These are phyloP conservation scores for Annulohypoxylon truncatum DNA, from an alignment of 2,329 filamentous ascomycete species.

Conservation along the genomic window DNA sequence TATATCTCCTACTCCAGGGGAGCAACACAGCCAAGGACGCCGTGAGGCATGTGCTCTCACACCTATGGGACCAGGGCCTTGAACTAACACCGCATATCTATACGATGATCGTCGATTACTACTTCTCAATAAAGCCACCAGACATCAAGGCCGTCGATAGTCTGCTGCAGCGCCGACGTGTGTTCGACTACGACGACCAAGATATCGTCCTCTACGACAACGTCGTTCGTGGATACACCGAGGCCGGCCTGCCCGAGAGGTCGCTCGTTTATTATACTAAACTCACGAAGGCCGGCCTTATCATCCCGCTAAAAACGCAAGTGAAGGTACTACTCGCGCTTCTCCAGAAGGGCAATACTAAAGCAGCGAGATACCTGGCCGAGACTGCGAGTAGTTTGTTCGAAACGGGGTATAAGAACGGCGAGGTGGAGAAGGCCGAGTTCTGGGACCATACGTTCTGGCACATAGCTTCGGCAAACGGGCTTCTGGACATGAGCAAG, in stretches of 20 bases:
- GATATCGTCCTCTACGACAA: constrained; percentile 62
- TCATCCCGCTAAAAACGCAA: constrained; percentile 58
- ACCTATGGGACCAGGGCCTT: constrained; percentile 68
- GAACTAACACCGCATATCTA: constrained; percentile 73
- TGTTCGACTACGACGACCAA: constrained; percentile 48
- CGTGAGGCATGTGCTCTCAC: constrained; percentile 69
- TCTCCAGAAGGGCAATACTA: constrained; percentile 34
- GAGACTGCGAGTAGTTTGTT: constrained; percentile 40
- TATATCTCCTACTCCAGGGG: constrained; percentile 69
- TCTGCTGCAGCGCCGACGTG: constrained; percentile 64
- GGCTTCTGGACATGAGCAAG: constrained; percentile 12
- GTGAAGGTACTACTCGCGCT: constrained; percentile 55
- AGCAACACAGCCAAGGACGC: constrained; percentile 58
- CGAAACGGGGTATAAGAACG: constrained; percentile 21
- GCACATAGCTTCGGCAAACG: constrained; percentile 30
- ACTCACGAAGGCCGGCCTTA: constrained; percentile 55
- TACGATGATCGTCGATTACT: constrained; percentile 77
- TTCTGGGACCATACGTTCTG: constrained; percentile 48
- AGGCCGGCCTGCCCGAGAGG: constrained; percentile 60
- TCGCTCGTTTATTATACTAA: constrained; percentile 63
- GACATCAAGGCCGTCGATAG: constrained; percentile 69
- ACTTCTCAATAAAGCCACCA: constrained; percentile 69
- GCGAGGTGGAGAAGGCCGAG: constrained; percentile 4
- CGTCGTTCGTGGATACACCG: constrained; percentile 72
- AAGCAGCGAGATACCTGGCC: constrained; percentile 44